phyloP scores from a whole-genome alignment of 192 early-diverging fungal genomes.

The Lobosporangium transversale region DNA sequence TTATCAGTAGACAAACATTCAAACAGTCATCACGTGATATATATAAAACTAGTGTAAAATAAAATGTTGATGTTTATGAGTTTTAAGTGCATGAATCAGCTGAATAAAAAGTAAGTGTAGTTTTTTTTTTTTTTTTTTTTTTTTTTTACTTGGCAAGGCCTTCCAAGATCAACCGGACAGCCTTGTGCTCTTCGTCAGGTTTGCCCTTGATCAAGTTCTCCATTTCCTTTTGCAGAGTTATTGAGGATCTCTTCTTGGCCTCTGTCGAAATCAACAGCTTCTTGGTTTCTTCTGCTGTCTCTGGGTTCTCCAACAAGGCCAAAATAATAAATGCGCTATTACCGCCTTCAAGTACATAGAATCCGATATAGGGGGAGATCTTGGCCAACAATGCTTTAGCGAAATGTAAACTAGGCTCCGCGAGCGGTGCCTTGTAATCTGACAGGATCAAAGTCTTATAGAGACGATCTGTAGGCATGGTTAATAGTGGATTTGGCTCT shows the following conservation, averaged over 20 bases:
- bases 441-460: constrained; percentile 61
- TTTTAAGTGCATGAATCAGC: no score
- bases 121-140: not conserved
- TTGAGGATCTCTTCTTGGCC: constrained; percentile 29
- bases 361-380: constrained; percentile 46
- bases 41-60: no score
- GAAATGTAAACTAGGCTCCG: constrained; percentile 52
- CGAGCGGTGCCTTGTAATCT: constrained; percentile 43
- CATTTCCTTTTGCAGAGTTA: constrained; percentile 50
- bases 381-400: constrained; percentile 33
- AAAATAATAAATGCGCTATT: constrained; percentile 51
- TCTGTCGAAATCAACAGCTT: constrained; percentile 34
- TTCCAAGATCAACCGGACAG: constrained; percentile 38
- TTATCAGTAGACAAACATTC: no score
- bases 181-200: constrained; percentile 31
- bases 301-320: constrained; percentile 55
- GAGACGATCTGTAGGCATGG: constrained; percentile 59
- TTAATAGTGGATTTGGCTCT: constrained; percentile 51
- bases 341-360: constrained; percentile 30
- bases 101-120: not conserved
- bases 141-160: constrained; percentile 41
- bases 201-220: constrained; percentile 45
- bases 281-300: constrained; percentile 49
- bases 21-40: no score
- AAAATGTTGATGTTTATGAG: no score